Conservation (phyloP, 441 rosid genomes). For the Aquilaria agallochum region DNA sequence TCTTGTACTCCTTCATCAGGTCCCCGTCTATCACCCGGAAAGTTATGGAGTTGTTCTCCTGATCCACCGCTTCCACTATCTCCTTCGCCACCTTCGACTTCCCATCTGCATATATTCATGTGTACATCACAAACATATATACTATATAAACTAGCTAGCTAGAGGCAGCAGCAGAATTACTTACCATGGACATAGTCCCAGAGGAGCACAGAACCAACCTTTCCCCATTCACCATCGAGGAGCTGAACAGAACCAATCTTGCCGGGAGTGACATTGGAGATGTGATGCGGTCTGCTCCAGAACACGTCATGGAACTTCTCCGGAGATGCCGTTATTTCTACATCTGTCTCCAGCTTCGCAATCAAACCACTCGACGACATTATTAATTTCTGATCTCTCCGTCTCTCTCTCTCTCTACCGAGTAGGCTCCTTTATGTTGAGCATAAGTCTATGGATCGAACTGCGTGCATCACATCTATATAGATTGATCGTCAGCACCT, state of each 20-base stretch:
- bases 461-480: too few species aligned
- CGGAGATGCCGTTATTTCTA: slow-evolving; percentile 25
- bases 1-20: slow-evolving; percentile 24
- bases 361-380: slow-evolving; percentile 8
- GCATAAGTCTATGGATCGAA: too few species aligned
- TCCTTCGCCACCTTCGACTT: slow-evolving; percentile 21
- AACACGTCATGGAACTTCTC: slow-evolving; percentile 18
- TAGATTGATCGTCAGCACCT: too few species aligned
- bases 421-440: too few species aligned
- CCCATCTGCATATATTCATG: slow-evolving; percentile 17
- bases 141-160: neutral
- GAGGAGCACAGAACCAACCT: slow-evolving; percentile 16
- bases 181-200: slow-evolving; percentile 24
- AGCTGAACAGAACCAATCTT: slow-evolving; percentile 19
- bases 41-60: slow-evolving; percentile 14
- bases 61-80: slow-evolving; percentile 24
- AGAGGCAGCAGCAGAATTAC: neutral
- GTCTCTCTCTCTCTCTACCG: too few species aligned
- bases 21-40: slow-evolving; percentile 21
- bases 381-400: neutral
- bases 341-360: slow-evolving; percentile 18
- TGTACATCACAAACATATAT: neutral
- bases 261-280: slow-evolving; percentile 14
- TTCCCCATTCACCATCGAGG: slow-evolving; percentile 30
- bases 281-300: slow-evolving; percentile 21